Base-by-base conservation (phyloP, 208 protist species). In the Jaenimonas drosophilae region DNA sequence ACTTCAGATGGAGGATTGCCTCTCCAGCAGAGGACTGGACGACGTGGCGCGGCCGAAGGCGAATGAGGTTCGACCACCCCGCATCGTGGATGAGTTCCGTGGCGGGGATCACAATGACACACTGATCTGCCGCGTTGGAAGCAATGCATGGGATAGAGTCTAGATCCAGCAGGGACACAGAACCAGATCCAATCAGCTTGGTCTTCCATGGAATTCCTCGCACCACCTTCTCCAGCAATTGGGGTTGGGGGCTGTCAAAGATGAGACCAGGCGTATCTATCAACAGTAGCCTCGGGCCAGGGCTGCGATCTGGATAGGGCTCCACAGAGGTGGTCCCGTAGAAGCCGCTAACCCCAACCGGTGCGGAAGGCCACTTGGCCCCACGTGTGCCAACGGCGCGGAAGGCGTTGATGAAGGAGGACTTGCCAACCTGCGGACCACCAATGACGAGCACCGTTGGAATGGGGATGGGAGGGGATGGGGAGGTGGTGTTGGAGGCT, bases 401-500 rank as follows among this genome's bases (percentile, higher is more conserved):
- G 37, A 79, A 88, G 24, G 58, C 54, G 52, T 91, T 91, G 49
- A 91, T 70, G 27, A 91, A 76, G 12, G 64, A 70, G 9, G 77
- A 88, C 39, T 91, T 91, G 16, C 83, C 83, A 36, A 78, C 75
- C 52, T 86, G 77, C 33, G 76, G 83, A 1, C 64, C 59, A 3
- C 83, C 83, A 32, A 91, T 25, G 6, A 91, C 68, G n/a, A 91
- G 63, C 7, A 91, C n/a, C n/a, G n/a, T n/a, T n/a, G n/a, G n/a
- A n/a, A n/a, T n/a, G n/a, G n/a, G n/a, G n/a, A n/a, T n/a, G n/a
- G n/a, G n/a, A n/a, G n/a, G n/a, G n/a, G n/a, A n/a, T n/a, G n/a
- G n/a, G n/a, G n/a, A n/a, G n/a, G n/a, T n/a, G n/a, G n/a, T n/a
- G n/a, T n/a, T n/a, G n/a, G n/a, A n/a, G n/a, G n/a, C n/a, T n/a